Percentiles rank a stretch among this genome's conserved stretches.
phyloP scores from a whole-genome alignment of 805 yeast genomes.

The Scheffersomyces amazonensis region DNA sequence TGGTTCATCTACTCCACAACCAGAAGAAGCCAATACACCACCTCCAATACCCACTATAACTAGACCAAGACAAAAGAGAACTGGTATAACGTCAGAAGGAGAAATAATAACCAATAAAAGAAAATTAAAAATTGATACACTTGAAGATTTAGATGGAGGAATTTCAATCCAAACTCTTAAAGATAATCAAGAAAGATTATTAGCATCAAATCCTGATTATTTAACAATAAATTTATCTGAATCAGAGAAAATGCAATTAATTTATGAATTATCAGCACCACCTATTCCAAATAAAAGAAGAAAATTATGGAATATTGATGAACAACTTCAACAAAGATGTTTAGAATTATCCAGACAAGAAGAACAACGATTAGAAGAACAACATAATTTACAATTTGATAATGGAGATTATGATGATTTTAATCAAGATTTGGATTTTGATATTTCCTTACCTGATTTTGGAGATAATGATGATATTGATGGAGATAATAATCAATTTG shows the following conservation, averaged over 20 bases:
- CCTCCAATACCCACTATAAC: slow-evolving; percentile 13
- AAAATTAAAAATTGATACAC: slow-evolving; percentile 44
- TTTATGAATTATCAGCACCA: slow-evolving; percentile 33
- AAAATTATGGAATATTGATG: slow-evolving; percentile 27
- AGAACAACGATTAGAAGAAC: slow-evolving; percentile 17
- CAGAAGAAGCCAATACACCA: slow-evolving; percentile 9
- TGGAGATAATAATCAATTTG: slow-evolving; percentile 4
- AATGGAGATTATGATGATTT: slow-evolving; percentile 9
- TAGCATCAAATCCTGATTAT: slow-evolving; percentile 15
- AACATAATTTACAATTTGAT: slow-evolving; percentile 12
- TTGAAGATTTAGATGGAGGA: slow-evolving; percentile 45
- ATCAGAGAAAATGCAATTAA: slow-evolving; percentile 30
- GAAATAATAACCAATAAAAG: slow-evolving; percentile 45
- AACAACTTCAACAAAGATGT: slow-evolving; percentile 25
- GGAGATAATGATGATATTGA: slow-evolving; percentile 9
- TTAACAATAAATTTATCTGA: slow-evolving; percentile 26
- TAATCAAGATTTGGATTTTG: slow-evolving; percentile 18
- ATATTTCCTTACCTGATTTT: slow-evolving; percentile 20
- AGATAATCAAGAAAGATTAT: slow-evolving; percentile 24
- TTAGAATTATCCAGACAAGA: slow-evolving; percentile 22
- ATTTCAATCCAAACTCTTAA: slow-evolving; percentile 32
- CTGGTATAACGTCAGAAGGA: slow-evolving; percentile 40
- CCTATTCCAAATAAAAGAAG: slow-evolving; percentile 23
- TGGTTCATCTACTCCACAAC: slow-evolving; percentile 7
- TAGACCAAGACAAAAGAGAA: slow-evolving; percentile 22